These are phyloP conservation scores for Heteromeles arbutifolia DNA, from an alignment of 306 rosid genomes.

Conservation along the genomic window DNA sequence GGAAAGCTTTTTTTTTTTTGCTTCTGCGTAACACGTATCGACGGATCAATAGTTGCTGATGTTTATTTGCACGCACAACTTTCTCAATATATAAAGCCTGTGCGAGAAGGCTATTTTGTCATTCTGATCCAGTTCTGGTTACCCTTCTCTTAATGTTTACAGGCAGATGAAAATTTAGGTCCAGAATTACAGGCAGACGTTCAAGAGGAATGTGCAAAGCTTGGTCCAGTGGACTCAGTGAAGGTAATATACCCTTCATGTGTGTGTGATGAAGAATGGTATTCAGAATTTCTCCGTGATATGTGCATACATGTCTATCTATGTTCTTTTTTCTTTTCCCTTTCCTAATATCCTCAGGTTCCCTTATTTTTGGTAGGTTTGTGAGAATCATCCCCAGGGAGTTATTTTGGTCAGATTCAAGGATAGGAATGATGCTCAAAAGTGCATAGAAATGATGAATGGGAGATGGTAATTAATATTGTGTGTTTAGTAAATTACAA, in stretches of 20 bases:
- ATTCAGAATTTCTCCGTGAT: background rate
- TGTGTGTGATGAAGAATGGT: background rate
- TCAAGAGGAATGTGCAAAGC: slow-evolving; percentile 73
- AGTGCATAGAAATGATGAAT: slow-evolving; percentile 84
- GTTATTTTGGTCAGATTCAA: slow-evolving; percentile 85
- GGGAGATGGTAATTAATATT: slow-evolving; percentile 81
- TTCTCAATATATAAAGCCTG: background rate
- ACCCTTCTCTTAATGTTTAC: slow-evolving; percentile 12
- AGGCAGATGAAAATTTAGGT: slow-evolving; percentile 76
- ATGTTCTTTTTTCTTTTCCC: background rate
- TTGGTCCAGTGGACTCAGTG: slow-evolving; percentile 78
- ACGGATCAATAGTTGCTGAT: background rate
- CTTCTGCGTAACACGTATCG: background rate
- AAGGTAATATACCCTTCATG: slow-evolving; percentile 43
- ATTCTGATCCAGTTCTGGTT: background rate
- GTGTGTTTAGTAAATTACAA: background rate
- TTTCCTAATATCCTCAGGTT: slow-evolving; percentile 1
- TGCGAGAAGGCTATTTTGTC: background rate
- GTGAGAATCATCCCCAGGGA: slow-evolving; percentile 97
- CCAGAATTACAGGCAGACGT: slow-evolving; percentile 80
- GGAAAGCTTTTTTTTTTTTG: background rate
- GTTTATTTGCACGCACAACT: background rate
- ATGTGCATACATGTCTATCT: background rate
- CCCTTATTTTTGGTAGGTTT: slow-evolving; percentile 44
- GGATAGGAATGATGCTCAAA: slow-evolving; percentile 88